phyloP scores from a whole-genome alignment of 1,284 basidiomycete genomes.

The Coriolopsis trogii region DNA sequence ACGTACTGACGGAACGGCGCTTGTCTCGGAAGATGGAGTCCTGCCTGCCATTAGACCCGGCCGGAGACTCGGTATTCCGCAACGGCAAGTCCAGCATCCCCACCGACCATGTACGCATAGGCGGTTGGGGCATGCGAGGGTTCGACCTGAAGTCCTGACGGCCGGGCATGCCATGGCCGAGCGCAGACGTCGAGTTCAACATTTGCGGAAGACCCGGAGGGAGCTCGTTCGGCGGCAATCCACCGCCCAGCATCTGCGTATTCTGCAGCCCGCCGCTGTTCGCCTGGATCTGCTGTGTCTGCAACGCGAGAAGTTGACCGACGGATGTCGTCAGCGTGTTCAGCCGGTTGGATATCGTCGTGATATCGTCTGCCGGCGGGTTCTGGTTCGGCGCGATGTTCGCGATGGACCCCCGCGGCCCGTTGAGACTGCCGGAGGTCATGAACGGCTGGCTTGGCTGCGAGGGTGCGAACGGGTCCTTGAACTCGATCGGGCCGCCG shows the following conservation, averaged over 20 bases:
- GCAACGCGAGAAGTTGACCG: constrained; percentile 78
- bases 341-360: constrained; percentile 77
- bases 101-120: constrained; percentile 80
- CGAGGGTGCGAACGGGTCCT: constrained; percentile 68
- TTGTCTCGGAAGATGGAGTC: constrained; percentile 56
- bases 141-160: constrained; percentile 58
- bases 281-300: constrained; percentile 68
- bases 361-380: constrained; percentile 69
- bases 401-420: constrained; percentile 60
- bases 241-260: constrained; percentile 45
- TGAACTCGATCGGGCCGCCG: constrained; percentile 73
- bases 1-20: constrained; percentile 70
- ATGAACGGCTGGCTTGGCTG: constrained; percentile 33
- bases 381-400: constrained; percentile 71
- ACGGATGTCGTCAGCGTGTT: constrained; percentile 86
- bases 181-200: constrained; percentile 41
- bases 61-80: constrained; percentile 43
- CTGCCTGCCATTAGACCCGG: constrained; percentile 32
- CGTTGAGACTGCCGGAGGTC: constrained; percentile 39
- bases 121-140: constrained; percentile 64
- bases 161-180: constrained; percentile 61
- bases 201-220: constrained; percentile 46
- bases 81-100: constrained; percentile 74
- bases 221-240: constrained; percentile 50
- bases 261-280: constrained; percentile 38